Conservation (phyloP, 345 rosid species). For the Gossypium stocksii region DNA sequence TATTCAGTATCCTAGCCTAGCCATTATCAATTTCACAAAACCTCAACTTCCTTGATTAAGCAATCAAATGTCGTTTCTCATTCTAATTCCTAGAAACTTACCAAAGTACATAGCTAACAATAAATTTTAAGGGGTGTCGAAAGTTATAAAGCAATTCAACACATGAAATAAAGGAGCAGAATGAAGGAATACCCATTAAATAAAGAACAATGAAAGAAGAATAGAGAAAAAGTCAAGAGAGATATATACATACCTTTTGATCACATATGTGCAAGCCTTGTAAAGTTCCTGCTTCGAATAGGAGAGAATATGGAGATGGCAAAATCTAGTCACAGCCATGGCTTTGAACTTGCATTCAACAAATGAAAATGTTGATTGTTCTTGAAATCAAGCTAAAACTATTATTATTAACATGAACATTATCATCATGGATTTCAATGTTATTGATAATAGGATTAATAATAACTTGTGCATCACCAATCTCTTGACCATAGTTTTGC, state of each 20-base stretch:
- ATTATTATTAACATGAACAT: constrained; percentile 11
- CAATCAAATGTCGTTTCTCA: not conserved
- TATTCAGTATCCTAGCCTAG: constrained; percentile 1
- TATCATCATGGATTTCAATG: constrained; percentile 33
- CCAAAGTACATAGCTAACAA: no score
- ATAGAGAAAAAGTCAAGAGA: not conserved
- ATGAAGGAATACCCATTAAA: not conserved
- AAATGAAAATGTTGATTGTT: constrained; percentile 41
- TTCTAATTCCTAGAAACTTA: not conserved
- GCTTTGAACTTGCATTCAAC: constrained; percentile 72
- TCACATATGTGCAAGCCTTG: constrained; percentile 68
- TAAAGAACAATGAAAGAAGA: not conserved
- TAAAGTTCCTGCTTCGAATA: constrained; percentile 87
- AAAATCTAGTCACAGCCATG: constrained; percentile 79
- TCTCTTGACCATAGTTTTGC: constrained; percentile 38
- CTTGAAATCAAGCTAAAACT: constrained; percentile 31
- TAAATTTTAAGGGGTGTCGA: no score
- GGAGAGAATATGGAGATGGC: constrained; percentile 74
- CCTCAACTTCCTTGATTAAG: not conserved
- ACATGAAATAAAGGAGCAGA: not conserved
- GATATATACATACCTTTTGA: constrained; percentile 47
- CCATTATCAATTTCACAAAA: not conserved
- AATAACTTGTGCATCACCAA: constrained; percentile 13
- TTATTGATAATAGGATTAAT: no score
- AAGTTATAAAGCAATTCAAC: no score